Evolutionary conservation across 2,329 filamentous ascomycete species (phyloP).

Genomic region (Aspergillus costaricaensis): DNA sequence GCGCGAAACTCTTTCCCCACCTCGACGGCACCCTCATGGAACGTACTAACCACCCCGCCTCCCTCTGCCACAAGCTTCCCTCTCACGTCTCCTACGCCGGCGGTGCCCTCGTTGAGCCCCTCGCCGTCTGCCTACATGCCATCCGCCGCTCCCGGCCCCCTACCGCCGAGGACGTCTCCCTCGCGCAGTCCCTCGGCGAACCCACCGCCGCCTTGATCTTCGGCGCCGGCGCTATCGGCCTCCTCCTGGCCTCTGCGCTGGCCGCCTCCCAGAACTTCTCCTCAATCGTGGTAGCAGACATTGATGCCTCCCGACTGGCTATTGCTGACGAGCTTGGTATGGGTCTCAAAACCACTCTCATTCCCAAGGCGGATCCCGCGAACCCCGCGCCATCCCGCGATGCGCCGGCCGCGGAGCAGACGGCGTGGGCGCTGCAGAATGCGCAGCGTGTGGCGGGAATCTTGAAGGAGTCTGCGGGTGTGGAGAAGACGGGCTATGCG

Average conservation of each 20-base stretch:
- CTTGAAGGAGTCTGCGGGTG: slow-evolving; percentile 30
- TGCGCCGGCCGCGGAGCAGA: slow-evolving; percentile 36
- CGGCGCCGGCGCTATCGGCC: slow-evolving; percentile 62
- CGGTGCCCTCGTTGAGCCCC: slow-evolving; percentile 61
- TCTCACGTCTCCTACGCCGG: slow-evolving; percentile 55
- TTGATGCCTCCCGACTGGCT: slow-evolving; percentile 57
- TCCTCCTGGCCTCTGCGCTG: slow-evolving; percentile 61
- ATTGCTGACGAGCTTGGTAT: slow-evolving; percentile 52
- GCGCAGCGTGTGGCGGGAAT: slow-evolving; percentile 39
- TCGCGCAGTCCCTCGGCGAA: slow-evolving; percentile 44
- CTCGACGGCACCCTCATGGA: slow-evolving; percentile 66
- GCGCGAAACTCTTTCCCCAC: slow-evolving; percentile 61
- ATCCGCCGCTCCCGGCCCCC: slow-evolving; percentile 57
- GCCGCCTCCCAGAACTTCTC: slow-evolving; percentile 56
- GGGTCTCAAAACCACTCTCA: slow-evolving; percentile 39
- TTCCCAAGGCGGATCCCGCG: slow-evolving; percentile 33
- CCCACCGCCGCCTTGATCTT: slow-evolving; percentile 57
- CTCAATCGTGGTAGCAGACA: slow-evolving; percentile 62
- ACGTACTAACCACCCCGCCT: slow-evolving; percentile 61
- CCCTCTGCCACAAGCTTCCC: slow-evolving; percentile 62
- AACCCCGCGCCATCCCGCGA: slow-evolving; percentile 35
- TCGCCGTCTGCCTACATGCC: slow-evolving; percentile 63
- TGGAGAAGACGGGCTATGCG: slow-evolving; percentile 38
- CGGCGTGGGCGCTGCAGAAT: slow-evolving; percentile 34
- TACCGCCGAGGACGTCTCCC: slow-evolving; percentile 33